Evolutionary conservation across 805 yeast species (phyloP).

Genomic region (Starmerella gropengiesseri): DNA sequence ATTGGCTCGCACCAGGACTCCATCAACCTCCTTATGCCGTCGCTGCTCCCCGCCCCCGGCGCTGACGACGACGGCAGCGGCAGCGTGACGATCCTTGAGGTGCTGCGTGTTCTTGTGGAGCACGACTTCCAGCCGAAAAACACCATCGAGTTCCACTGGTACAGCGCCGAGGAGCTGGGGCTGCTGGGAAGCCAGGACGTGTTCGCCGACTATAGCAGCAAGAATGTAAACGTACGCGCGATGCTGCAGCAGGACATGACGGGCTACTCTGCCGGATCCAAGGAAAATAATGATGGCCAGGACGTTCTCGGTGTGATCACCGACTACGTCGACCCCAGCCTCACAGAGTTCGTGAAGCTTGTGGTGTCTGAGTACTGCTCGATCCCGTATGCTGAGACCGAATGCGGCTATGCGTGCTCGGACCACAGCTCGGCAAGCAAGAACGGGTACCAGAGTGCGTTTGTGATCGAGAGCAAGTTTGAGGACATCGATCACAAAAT

Average conservation of each 20-base stretch:
- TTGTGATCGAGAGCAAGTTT: conserved; percentile 69
- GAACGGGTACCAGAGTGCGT: conserved; percentile 74
- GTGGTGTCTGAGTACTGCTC: conserved; percentile 51
- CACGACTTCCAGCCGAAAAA: conserved; percentile 46
- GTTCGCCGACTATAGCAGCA: conserved; percentile 42
- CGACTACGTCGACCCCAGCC: conserved; percentile 48
- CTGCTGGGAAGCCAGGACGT: conserved; percentile 75
- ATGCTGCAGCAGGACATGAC: conserved; percentile 96
- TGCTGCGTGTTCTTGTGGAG: conserved; percentile 50
- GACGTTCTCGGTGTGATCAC: conserved; percentile 72
- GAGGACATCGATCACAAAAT: conserved; percentile 49
- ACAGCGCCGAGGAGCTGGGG: conserved; percentile 92
- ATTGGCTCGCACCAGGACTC: conserved; percentile 90
- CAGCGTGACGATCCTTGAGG: conserved; percentile 64
- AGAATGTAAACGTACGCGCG: conserved; percentile 50
- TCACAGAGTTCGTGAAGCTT: conserved; percentile 51
- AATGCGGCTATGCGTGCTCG: conserved; percentile 87
- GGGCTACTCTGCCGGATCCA: conserved; percentile 49
- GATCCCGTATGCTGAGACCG: conserved; percentile 61
- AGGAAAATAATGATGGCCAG: conserved; percentile 33
- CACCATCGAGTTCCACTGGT: conserved; percentile 85
- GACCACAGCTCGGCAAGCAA: conserved; percentile 83
- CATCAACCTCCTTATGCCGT: conserved; percentile 61
- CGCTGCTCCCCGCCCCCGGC: conserved; percentile 67
- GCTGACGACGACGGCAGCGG: conserved; percentile 95